A percentile compares a stretch with the other conserved stretches of the same genome.
phyloP scores from a whole-genome alignment of 352 stramenopile species.

The Globisporangium spiculum region DNA sequence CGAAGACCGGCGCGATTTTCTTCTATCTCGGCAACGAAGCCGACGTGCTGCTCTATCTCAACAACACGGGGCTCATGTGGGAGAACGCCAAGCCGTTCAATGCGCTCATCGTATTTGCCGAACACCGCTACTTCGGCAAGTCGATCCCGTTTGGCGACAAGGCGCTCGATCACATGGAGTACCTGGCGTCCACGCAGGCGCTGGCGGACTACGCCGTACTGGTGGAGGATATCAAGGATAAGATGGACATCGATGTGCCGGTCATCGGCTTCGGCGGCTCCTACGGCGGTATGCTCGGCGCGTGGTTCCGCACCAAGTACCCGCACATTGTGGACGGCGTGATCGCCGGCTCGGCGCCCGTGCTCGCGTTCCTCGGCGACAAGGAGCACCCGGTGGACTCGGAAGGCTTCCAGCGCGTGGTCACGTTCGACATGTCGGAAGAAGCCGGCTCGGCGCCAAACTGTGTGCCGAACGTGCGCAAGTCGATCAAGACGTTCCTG shows the following conservation, averaged over 20 bases:
- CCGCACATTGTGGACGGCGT: conserved; percentile 66
- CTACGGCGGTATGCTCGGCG: conserved; percentile 73
- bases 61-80: conserved; percentile 3
- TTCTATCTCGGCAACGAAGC: background rate
- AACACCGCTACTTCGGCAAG: conserved; percentile 79
- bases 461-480: conserved; percentile 42
- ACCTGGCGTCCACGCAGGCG: conserved; percentile 79
- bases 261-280: conserved; percentile 75
- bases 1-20: conserved; percentile 19
- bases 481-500: conserved; percentile 87
- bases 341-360: conserved; percentile 60
- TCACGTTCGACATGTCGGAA: conserved; percentile 42
- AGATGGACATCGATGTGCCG: conserved; percentile 37
- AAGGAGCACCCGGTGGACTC: conserved; percentile 34
- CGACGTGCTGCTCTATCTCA: background rate
- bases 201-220: conserved; percentile 73
- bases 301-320: conserved; percentile 80
- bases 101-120: conserved; percentile 67
- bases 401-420: conserved; percentile 37
- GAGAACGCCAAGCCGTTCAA: conserved; percentile 2
- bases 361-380: conserved; percentile 55
- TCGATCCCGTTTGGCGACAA: conserved; percentile 57
- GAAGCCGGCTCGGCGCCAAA: conserved; percentile 28
- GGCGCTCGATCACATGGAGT: conserved; percentile 56
- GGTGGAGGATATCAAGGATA: conserved; percentile 38